Evolutionary conservation across 768 basidiomycete genomes (phyloP), one percentile per base, ranked within the genome.

Genomic region (Termitomyces sp.): DNA sequence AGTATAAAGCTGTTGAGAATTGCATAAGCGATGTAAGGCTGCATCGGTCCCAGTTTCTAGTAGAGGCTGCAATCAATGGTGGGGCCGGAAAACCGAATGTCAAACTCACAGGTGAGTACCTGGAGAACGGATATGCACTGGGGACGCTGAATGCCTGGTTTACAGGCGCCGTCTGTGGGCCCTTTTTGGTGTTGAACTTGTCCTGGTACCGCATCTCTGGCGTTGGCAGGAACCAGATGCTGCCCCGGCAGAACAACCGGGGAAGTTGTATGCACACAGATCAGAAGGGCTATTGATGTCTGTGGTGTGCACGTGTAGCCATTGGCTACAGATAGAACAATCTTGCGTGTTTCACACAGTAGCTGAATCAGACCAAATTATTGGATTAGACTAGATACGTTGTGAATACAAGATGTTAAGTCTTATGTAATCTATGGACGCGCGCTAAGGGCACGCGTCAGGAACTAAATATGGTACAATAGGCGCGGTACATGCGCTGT

Each of bases 41-140:
- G 67, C 12, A 56, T 30, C 30, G 56, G 23, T 32, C 47, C 57
- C 41, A 63, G 32, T 32, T 57, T 55, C 55, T 63, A 57, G 57
- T 50, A 41, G 6, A 58, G 47, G 16, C 50, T 32, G 35, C 50
- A 35, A 52, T 59, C 32, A 60, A 57, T 44, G 32, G 28, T 32
- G 52, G 47, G 44, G n/a, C 55, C 43, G 43, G 47, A 23, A 35
- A 52, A 40, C 16, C 30, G 33, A 58, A 59, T n/a, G 40, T 52
- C 30, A 43, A 46, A 66, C 65, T 59, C 55, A 66, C 67, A 26
- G 67, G 60, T 50, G 65, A 66, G 50, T 68, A 61, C 18, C 67
- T 63, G 38, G 63, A 62, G 56, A 68, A 68, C 12, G 63, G 65
- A 56, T 67, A 65, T 26, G 59, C 61, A 6, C 58, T 56, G 16